These are phyloP conservation scores for Thelephora ganbajun DNA, from an alignment of 768 basidiomycete species.

Conservation along the genomic window DNA sequence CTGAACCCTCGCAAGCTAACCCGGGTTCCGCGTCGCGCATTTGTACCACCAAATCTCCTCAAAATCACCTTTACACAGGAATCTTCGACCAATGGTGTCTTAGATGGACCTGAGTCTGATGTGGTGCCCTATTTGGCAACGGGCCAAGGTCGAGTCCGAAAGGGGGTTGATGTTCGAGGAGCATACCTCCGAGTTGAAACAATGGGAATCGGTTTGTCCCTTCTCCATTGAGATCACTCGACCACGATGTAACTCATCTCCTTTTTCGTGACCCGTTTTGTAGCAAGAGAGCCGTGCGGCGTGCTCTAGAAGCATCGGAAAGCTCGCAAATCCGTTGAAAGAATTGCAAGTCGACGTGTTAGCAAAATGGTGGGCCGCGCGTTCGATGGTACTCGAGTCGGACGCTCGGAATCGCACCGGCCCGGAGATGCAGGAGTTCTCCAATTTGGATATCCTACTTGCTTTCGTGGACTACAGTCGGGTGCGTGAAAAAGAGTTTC, in stretches of 20 bases:
- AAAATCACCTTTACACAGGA: no score
- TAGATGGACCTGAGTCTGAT: no score
- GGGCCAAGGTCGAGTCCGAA: slow-evolving; percentile 75
- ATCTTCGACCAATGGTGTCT: no score
- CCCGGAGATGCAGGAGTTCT: slow-evolving; percentile 63
- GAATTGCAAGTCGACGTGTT: slow-evolving; percentile 80
- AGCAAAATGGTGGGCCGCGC: slow-evolving; percentile 86
- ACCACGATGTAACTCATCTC: neutral
- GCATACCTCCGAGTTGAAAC: slow-evolving; percentile 74
- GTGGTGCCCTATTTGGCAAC: slow-evolving; percentile 88
- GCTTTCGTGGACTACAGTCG: slow-evolving; percentile 92
- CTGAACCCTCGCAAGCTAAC: no score
- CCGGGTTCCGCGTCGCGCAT: no score
- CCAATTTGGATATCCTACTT: slow-evolving; percentile 81
- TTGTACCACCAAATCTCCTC: no score
- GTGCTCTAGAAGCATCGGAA: slow-evolving; percentile 66
- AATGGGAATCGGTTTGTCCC: slow-evolving; percentile 71
- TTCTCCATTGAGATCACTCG: neutral
- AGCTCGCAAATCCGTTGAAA: slow-evolving; percentile 77
- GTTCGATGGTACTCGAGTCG: slow-evolving; percentile 60
- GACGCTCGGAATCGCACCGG: slow-evolving; percentile 72
- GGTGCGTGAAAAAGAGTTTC: slow-evolving; percentile 79
- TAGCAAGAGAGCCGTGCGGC: slow-evolving; percentile 72
- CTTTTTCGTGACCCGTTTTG: neutral
- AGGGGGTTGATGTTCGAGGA: slow-evolving; percentile 84